phyloP scores from a whole-genome alignment of 805 yeast species.

The Debaryomyces prosopidis region DNA sequence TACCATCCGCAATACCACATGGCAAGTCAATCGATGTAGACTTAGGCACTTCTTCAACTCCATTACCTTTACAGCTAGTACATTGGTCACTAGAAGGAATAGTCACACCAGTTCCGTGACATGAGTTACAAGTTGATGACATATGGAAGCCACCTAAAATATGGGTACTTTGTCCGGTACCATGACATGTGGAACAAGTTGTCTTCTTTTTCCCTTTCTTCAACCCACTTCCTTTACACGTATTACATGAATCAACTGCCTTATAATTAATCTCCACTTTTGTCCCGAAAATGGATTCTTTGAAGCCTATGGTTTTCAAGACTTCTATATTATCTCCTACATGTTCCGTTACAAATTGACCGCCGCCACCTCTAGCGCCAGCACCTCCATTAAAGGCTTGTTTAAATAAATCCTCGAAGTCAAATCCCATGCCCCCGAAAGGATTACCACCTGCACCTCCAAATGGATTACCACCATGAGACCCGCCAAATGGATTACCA shows the following conservation, averaged over 20 bases:
- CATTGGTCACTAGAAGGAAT: slow-evolving; percentile 72
- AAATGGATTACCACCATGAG: slow-evolving; percentile 40
- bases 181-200: slow-evolving; percentile 87
- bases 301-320: slow-evolving; percentile 69
- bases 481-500: slow-evolving; percentile 44
- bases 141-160: slow-evolving; percentile 92
- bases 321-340: slow-evolving; percentile 90
- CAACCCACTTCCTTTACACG: slow-evolving; percentile 86
- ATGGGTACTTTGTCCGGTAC: slow-evolving; percentile 89
- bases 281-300: slow-evolving; percentile 85
- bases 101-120: slow-evolving; percentile 86
- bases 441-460: slow-evolving; percentile 45
- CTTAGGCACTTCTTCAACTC: slow-evolving; percentile 68
- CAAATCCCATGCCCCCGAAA: slow-evolving; percentile 54
- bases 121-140: slow-evolving; percentile 87
- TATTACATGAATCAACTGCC: slow-evolving; percentile 71
- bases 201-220: slow-evolving; percentile 71
- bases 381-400: slow-evolving; percentile 51
- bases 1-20: slow-evolving; percentile 83
- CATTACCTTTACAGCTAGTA: slow-evolving; percentile 82
- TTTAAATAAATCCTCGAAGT: slow-evolving; percentile 46
- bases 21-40: slow-evolving; percentile 85
- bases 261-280: slow-evolving; percentile 66
- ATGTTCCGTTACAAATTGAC: slow-evolving; percentile 67
- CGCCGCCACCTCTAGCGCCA: slow-evolving; percentile 38